Percentiles rank a stretch among this genome's conserved stretches.
Conservation (phyloP, 208 protist species). For the Blechomonas ayalai region DNA sequence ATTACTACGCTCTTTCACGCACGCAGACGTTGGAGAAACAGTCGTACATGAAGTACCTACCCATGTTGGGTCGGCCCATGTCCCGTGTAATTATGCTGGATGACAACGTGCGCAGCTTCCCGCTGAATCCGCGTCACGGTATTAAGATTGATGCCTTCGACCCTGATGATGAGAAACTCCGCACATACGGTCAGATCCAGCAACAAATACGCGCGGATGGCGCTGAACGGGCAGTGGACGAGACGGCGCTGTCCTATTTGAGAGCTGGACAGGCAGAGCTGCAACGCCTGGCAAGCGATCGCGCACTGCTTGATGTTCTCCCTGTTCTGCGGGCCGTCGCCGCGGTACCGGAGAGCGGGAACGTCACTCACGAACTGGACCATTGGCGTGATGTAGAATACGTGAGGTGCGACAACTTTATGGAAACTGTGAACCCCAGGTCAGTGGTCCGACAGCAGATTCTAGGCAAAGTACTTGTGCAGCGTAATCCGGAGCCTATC, state of each 20-base stretch:
- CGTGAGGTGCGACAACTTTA: constrained; percentile 69
- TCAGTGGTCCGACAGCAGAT: constrained; percentile 44
- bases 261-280: constrained; percentile 33
- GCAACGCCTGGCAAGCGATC: constrained; percentile 33
- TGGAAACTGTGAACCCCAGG: constrained; percentile 56
- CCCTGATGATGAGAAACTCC: constrained; percentile 19
- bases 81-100: constrained; percentile 67
- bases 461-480: constrained; percentile 29
- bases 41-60: constrained; percentile 85
- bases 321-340: constrained; percentile 59
- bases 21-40: constrained; percentile 64
- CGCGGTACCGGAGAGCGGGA: constrained; percentile 15
- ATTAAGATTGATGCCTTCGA: constrained; percentile 65
- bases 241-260: constrained; percentile 13
- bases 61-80: constrained; percentile 72
- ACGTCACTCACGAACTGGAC: constrained; percentile 65
- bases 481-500: constrained; percentile 31
- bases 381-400: constrained; percentile 76
- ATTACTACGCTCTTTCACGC: constrained; percentile 83
- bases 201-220: constrained; percentile 3
- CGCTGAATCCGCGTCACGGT: constrained; percentile 70
- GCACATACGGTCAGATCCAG: neutral
- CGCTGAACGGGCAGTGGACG: constrained; percentile 14
- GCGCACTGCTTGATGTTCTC: constrained; percentile 55
- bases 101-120: constrained; percentile 87